These are phyloP conservation scores for Taphrina wiesneri DNA, from an alignment of 1,139 yeast genomes.

Conservation along the genomic window DNA sequence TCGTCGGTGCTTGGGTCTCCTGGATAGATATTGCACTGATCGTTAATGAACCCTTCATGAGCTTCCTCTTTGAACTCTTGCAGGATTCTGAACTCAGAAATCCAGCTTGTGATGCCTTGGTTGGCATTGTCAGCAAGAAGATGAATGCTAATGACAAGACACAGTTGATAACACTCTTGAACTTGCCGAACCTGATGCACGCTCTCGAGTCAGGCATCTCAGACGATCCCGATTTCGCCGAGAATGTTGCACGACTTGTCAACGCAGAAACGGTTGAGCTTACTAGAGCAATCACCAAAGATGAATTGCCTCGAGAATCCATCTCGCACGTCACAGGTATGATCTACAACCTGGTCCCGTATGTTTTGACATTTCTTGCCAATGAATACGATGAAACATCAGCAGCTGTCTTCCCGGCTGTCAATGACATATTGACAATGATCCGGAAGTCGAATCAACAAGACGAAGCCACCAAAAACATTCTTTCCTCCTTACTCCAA, in stretches of 20 bases:
- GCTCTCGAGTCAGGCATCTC: constrained; percentile 47
- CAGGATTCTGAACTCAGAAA: constrained; percentile 54
- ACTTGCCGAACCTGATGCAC: constrained; percentile 59
- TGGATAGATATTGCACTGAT: constrained; percentile 93
- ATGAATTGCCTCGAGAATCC: constrained; percentile 45
- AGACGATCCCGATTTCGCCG: constrained; percentile 68
- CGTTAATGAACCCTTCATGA: constrained; percentile 65
- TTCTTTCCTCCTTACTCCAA: constrained; percentile 63
- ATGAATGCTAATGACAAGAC: constrained; percentile 88
- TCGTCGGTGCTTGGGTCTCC: constrained; percentile 81
- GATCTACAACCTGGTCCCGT: constrained; percentile 69
- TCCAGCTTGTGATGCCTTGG: constrained; percentile 69
- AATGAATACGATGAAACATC: constrained; percentile 90
- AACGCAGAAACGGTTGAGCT: constrained; percentile 77
- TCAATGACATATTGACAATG: constrained; percentile 69
- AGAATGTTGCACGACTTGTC: constrained; percentile 70
- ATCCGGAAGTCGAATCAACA: constrained; percentile 59
- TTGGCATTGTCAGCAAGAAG: constrained; percentile 82
- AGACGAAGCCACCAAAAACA: constrained; percentile 46
- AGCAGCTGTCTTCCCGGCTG: constrained; percentile 74
- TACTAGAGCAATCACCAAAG: constrained; percentile 62
- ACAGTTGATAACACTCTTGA: constrained; percentile 68
- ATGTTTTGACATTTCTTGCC: constrained; percentile 65
- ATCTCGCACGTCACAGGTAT: constrained; percentile 52
- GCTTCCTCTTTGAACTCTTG: constrained; percentile 63